A percentile compares a stretch with the other conserved stretches of the same genome.
Conservation (phyloP, 495 filamentous ascomycete genomes). For the Staphylotrichum longicolle region DNA sequence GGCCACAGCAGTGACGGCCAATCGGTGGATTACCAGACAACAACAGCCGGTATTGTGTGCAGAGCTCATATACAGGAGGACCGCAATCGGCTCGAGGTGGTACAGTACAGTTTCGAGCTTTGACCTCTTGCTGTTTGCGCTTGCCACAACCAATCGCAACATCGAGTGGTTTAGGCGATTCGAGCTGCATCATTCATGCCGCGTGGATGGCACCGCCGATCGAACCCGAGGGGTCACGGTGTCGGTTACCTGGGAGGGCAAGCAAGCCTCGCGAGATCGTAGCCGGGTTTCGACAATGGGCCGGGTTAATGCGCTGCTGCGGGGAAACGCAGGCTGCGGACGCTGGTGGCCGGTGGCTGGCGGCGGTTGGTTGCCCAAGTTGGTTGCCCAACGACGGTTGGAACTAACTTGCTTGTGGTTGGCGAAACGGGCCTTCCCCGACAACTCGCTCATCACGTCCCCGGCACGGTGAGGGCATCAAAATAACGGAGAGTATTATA, state of each 20-base stretch:
- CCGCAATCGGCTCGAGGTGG: background rate
- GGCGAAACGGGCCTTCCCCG: no score
- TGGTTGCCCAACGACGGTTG: no score
- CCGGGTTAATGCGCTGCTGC: background rate
- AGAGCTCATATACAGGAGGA: background rate
- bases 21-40: background rate
- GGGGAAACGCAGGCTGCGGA: background rate
- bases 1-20: background rate
- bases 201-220: conserved; percentile 11
- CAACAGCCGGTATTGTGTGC: no score
- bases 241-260: conserved; percentile 1
- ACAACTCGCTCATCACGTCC: no score
- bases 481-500: no score
- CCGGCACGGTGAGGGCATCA: no score
- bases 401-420: no score
- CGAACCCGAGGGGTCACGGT: conserved; percentile 19
- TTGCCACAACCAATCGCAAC: conserved; percentile 1
- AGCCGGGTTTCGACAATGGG: conserved; percentile 5
- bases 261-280: conserved; percentile 7
- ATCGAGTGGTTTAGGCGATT: background rate
- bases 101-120: conserved; percentile 9
- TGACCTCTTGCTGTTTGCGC: conserved; percentile 2
- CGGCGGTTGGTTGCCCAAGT: no score
- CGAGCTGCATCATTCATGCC: conserved; percentile 25
- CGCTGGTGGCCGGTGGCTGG: no score